phyloP scores from a whole-genome alignment of 2,329 filamentous ascomycete genomes.

The Teratosphaeria gauchensis region DNA sequence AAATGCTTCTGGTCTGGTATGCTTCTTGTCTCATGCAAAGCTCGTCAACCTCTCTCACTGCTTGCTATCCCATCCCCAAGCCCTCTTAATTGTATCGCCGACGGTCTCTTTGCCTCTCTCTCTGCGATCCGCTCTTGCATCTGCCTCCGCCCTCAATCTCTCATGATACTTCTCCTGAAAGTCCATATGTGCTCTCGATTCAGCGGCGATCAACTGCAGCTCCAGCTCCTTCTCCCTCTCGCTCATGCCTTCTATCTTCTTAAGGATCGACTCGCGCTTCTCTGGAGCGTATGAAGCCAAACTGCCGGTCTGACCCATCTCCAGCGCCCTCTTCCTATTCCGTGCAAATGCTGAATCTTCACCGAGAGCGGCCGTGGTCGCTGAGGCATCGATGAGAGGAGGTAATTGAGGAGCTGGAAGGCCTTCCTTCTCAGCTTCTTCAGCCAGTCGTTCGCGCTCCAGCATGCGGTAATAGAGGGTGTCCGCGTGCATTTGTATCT shows the following conservation, averaged over 20 bases:
- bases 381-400: conserved; percentile 37
- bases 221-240: conserved; percentile 51
- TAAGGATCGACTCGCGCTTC: conserved; percentile 48
- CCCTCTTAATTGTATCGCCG: conserved; percentile 30
- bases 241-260: conserved; percentile 21
- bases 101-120: conserved; percentile 43
- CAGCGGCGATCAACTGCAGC: conserved; percentile 53
- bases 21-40: neutral
- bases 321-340: conserved; percentile 15
- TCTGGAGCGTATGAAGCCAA: conserved; percentile 44
- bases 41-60: neutral
- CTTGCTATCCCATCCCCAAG: conserved; percentile 21
- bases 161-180: conserved; percentile 48
- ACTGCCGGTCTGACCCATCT: conserved; percentile 31
- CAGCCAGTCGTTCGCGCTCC: conserved; percentile 65
- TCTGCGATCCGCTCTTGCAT: conserved; percentile 46
- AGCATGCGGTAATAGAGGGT: conserved; percentile 80
- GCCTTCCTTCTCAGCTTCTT: conserved; percentile 54
- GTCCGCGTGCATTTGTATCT: conserved; percentile 91
- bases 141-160: conserved; percentile 47
- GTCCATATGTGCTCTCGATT: conserved; percentile 51
- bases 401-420: conserved; percentile 48
- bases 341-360: conserved; percentile 22
- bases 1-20: no score
- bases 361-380: conserved; percentile 19